phyloP scores from a whole-genome alignment of 1,139 yeast species.

The Candida sanyaensis region DNA sequence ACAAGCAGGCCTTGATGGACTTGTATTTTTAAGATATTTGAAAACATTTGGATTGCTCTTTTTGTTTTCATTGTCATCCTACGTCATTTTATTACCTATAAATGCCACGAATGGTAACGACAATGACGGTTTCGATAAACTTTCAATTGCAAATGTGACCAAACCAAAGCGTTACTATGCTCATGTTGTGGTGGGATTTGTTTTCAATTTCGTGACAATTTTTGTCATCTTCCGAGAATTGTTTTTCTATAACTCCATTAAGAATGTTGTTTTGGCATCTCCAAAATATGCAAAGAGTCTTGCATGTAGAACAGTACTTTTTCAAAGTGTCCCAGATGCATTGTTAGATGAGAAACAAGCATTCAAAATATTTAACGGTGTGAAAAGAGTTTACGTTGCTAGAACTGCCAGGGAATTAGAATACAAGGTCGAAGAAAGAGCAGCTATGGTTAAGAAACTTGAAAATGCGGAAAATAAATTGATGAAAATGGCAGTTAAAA shows the following conservation, averaged over 20 bases:
- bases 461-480: slow-evolving; percentile 71
- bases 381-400: slow-evolving; percentile 74
- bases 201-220: slow-evolving; percentile 68
- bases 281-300: slow-evolving; percentile 75
- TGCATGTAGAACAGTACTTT: slow-evolving; percentile 76
- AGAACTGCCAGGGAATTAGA: slow-evolving; percentile 65
- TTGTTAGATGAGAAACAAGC: slow-evolving; percentile 65
- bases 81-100: slow-evolving; percentile 63
- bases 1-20: slow-evolving; percentile 78
- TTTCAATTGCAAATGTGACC: slow-evolving; percentile 73
- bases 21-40: slow-evolving; percentile 63
- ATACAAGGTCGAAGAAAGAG: slow-evolving; percentile 61
- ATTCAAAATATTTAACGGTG: slow-evolving; percentile 62
- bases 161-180: slow-evolving; percentile 72
- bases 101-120: slow-evolving; percentile 62
- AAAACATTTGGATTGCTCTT: slow-evolving; percentile 46
- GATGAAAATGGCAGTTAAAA: slow-evolving; percentile 61
- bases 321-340: slow-evolving; percentile 77
- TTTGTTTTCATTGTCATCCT: slow-evolving; percentile 41
- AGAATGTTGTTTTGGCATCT: slow-evolving; percentile 79
- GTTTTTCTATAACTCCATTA: slow-evolving; percentile 73
- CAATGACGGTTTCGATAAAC: slow-evolving; percentile 69
- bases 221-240: slow-evolving; percentile 81
- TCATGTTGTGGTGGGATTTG: slow-evolving; percentile 81
- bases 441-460: slow-evolving; percentile 57